Conservation (phyloP, 768 basidiomycete genomes). For the Suillus ampliporus region DNA sequence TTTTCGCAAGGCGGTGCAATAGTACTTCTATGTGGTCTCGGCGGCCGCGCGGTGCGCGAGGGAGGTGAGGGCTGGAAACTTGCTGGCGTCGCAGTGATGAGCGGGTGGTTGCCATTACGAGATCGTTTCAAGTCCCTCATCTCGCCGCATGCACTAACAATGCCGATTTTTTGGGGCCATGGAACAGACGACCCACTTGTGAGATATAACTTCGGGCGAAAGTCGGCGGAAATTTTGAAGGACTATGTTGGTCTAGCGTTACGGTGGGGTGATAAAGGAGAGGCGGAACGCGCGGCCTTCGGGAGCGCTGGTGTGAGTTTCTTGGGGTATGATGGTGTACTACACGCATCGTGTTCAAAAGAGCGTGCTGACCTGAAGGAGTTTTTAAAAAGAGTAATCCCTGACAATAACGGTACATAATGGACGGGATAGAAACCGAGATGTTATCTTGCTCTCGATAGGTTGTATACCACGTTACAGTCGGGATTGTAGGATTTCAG, state of each 20-base stretch:
- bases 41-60: slow-evolving; percentile 29
- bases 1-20: slow-evolving; percentile 89
- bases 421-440: not conserved
- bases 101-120: slow-evolving; percentile 79
- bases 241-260: slow-evolving; percentile 52
- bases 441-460: slow-evolving; percentile 3
- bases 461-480: slow-evolving; percentile 2
- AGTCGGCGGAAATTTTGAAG: slow-evolving; percentile 63
- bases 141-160: slow-evolving; percentile 58
- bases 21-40: slow-evolving; percentile 73
- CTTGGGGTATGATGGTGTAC: slow-evolving; percentile 68
- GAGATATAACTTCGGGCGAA: slow-evolving; percentile 54
- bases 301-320: slow-evolving; percentile 60
- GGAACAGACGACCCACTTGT: slow-evolving; percentile 81
- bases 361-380: slow-evolving; percentile 73
- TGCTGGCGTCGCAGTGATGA: slow-evolving; percentile 74
- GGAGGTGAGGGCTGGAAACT: slow-evolving; percentile 58
- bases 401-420: slow-evolving; percentile 30
- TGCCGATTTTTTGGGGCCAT: slow-evolving; percentile 89
- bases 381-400: slow-evolving; percentile 71
- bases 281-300: slow-evolving; percentile 4
- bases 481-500: not conserved
- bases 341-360: slow-evolving; percentile 65
- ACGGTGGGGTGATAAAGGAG: slow-evolving; percentile 8
- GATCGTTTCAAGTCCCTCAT: slow-evolving; percentile 69